Evolutionary conservation across 1,284 basidiomycete genomes (phyloP), one percentile per base, ranked within the genome.

Genomic region (Mycosarcoma maydis): DNA sequence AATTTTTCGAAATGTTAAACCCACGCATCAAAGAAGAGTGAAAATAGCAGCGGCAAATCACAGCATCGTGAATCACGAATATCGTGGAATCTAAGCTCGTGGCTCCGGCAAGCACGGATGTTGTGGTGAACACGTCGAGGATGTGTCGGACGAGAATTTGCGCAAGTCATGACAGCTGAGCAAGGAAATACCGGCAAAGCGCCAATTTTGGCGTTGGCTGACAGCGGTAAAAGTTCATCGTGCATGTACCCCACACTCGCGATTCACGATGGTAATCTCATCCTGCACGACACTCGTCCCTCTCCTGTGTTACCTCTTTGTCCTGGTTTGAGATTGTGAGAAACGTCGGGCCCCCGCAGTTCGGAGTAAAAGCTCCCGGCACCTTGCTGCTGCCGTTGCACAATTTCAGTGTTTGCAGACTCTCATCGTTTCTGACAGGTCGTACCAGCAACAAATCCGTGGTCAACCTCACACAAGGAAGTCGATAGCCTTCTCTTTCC

Each of bases 131-230:
- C 32, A 22, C 17, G 4, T 2, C 11, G 13, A 19, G 20, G 22
- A 26, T 37, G 45, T 45, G 38, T 54, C 61, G 61, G 55, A 50
- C 61, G 61, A 65, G 54, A 65, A 23, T 36, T n/a, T 2, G 19
- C 1, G 9, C 6, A 4, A 6, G 8, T 14, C 4, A 6, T 11
- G n/a, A 53, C 20, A 36, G 22, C 14, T 17, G 29, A 19, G 27
- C 19, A 30, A 46, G 61, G 61, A 65, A 65, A 65, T 65, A 51
- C 23, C 61, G 61, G 61, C 61, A 65, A 58, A 36, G 14, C n/a
- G n/a, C n/a, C n/a, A n/a, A n/a, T 22, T 52, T 24, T 27, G 39
- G 51, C 58, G 47, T 41, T 54, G 33, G 22, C 44, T 53, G 61
- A 65, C 61, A 58, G 24, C 44, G 46, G 53, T 36, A 50, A 19